Conservation (phyloP, 768 basidiomycete genomes). For the Hygrophoropsis aurantiaca region DNA sequence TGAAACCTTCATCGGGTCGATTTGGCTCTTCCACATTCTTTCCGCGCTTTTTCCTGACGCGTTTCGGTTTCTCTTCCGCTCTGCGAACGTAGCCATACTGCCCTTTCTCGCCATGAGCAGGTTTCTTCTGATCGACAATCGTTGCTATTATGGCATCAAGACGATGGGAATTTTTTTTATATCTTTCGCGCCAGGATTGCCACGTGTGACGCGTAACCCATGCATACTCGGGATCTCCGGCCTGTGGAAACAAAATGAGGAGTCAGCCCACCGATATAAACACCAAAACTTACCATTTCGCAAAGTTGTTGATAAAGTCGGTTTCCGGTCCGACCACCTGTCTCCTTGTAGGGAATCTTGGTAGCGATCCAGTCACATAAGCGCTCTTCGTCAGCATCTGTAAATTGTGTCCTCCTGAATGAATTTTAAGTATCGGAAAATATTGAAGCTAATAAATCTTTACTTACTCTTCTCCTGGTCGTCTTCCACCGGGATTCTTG, state of each 20-base stretch:
- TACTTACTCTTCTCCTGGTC: slow-evolving; percentile 77
- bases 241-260: slow-evolving; percentile 34
- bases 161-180: slow-evolving; percentile 77
- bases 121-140: slow-evolving; percentile 71
- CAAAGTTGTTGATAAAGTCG: slow-evolving; percentile 80
- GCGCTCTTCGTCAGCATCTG: slow-evolving; percentile 71
- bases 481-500: slow-evolving; percentile 81
- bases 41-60: slow-evolving; percentile 47
- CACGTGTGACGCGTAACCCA: slow-evolving; percentile 86
- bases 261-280: neutral
- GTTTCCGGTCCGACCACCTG: slow-evolving; percentile 80
- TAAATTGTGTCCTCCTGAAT: slow-evolving; percentile 73
- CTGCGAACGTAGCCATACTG: slow-evolving; percentile 82
- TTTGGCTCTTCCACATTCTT: slow-evolving; percentile 29
- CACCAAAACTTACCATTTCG: slow-evolving; percentile 52
- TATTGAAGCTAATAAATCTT: neutral
- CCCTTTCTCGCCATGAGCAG: slow-evolving; percentile 70
- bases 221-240: slow-evolving; percentile 65
- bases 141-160: slow-evolving; percentile 63
- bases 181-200: slow-evolving; percentile 89
- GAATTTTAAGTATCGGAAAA: neutral
- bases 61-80: slow-evolving; percentile 67
- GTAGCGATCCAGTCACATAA: slow-evolving; percentile 78
- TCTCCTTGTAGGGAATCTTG: slow-evolving; percentile 83
- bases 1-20: slow-evolving; percentile 16